A percentile compares a stretch with the other conserved stretches of the same genome.
Conservation (phyloP, 257 asterid genomes). For the Jacaranda copaia region DNA sequence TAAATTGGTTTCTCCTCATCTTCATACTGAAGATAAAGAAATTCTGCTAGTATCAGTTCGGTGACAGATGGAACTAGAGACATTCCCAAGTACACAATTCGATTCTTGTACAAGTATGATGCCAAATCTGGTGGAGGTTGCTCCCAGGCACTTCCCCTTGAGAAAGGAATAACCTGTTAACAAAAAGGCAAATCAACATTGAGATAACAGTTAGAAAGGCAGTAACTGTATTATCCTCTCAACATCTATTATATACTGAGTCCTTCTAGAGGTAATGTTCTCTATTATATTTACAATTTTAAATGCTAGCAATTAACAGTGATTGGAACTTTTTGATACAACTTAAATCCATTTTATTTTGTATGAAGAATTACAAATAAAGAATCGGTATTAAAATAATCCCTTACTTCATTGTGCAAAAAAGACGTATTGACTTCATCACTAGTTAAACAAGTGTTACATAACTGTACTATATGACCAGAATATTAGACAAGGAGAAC, state of each 20-base stretch:
- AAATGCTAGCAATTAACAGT: background rate
- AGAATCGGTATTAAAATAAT: background rate
- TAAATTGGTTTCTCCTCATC: slow-evolving; percentile 86
- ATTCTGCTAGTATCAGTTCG: slow-evolving; percentile 89
- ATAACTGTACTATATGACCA: background rate
- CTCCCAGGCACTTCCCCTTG: slow-evolving; percentile 89
- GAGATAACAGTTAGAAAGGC: slow-evolving; percentile 22
- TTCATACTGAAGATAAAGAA: slow-evolving; percentile 88
- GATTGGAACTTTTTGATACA: background rate
- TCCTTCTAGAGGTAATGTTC: background rate
- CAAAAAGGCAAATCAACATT: slow-evolving; percentile 20
- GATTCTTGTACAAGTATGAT: slow-evolving; percentile 79
- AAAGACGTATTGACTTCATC: background rate
- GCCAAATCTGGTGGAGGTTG: slow-evolving; percentile 98
- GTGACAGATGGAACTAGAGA: slow-evolving; percentile 92
- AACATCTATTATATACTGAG: background rate
- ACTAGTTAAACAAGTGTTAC: background rate
- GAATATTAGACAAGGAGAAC: background rate
- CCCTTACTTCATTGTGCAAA: background rate
- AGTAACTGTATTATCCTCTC: slow-evolving; percentile 4
- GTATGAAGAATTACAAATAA: background rate
- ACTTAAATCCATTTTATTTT: background rate
- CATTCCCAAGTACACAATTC: slow-evolving; percentile 97
- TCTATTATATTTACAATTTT: background rate
- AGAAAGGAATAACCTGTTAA: slow-evolving; percentile 89